These are phyloP conservation scores for Cystoisospora suis DNA, from an alignment of 169 alveolate genomes.

Conservation along the genomic window DNA sequence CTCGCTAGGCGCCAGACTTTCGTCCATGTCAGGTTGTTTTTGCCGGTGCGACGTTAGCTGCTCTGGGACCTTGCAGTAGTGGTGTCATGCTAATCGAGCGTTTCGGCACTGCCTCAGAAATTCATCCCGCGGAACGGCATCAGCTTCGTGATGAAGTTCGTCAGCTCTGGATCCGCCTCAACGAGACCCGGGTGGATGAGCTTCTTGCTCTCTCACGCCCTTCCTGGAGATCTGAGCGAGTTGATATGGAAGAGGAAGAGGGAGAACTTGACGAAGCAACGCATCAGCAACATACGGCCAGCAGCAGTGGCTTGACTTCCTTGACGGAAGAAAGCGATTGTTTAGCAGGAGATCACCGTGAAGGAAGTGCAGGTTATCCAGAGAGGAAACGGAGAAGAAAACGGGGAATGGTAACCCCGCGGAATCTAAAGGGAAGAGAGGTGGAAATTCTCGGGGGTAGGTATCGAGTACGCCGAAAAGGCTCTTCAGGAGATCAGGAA, in stretches of 20 bases:
- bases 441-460: background rate
- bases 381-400: background rate
- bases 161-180: constrained; percentile 37
- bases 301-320: too few species aligned
- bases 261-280: background rate
- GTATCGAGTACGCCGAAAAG: background rate
- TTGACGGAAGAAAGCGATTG: too few species aligned
- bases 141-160: constrained; percentile 23
- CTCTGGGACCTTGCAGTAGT: constrained; percentile 55
- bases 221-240: background rate
- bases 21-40: constrained; percentile 43
- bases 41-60: constrained; percentile 41
- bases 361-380: background rate
- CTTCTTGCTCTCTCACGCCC: background rate
- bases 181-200: background rate
- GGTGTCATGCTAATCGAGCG: constrained; percentile 59
- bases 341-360: background rate
- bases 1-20: constrained; percentile 31
- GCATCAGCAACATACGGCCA: background rate
- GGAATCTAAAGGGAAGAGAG: background rate
- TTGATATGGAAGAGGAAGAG: background rate
- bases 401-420: background rate
- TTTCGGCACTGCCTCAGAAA: constrained; percentile 41
- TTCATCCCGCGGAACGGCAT: background rate
- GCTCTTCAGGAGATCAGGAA: background rate